Conservation (phyloP, 805 yeast species). For the Candida caryicola region DNA sequence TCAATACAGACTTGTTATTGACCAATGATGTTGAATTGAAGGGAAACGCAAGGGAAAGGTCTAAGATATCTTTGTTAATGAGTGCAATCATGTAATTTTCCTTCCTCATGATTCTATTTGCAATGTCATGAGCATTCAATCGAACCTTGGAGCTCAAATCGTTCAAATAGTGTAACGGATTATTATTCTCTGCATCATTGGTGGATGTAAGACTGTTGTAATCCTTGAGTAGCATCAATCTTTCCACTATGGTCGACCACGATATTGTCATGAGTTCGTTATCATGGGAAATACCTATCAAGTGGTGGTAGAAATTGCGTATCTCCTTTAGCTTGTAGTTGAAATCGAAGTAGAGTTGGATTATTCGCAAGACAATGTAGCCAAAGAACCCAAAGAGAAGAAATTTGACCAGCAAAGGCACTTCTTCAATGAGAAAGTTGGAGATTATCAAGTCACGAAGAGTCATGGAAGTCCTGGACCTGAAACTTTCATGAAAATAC, state of each 20-base stretch:
- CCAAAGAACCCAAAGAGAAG: constrained; percentile 59
- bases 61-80: constrained; percentile 72
- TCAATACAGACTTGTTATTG: constrained; percentile 41
- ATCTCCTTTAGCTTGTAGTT: constrained; percentile 66
- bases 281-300: constrained; percentile 69
- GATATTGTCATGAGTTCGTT: constrained; percentile 85
- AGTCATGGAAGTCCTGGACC: constrained; percentile 24
- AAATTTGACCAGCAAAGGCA: constrained; percentile 49
- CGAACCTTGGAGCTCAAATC: constrained; percentile 70
- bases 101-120: constrained; percentile 91
- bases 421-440: constrained; percentile 44
- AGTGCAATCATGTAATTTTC: constrained; percentile 92
- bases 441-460: constrained; percentile 33
- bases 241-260: constrained; percentile 83
- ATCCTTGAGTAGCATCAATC: constrained; percentile 70
- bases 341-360: constrained; percentile 59
- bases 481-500: constrained; percentile 23
- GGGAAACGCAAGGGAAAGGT: constrained; percentile 46
- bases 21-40: constrained; percentile 3
- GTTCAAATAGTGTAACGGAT: constrained; percentile 26
- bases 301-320: constrained; percentile 67
- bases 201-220: constrained; percentile 69
- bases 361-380: constrained; percentile 49
- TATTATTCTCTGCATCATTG: constrained; percentile 17
- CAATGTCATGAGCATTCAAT: constrained; percentile 89